Base-by-base conservation (phyloP, 139 green algal genomes). In the Desmodesmus armatus region DNA sequence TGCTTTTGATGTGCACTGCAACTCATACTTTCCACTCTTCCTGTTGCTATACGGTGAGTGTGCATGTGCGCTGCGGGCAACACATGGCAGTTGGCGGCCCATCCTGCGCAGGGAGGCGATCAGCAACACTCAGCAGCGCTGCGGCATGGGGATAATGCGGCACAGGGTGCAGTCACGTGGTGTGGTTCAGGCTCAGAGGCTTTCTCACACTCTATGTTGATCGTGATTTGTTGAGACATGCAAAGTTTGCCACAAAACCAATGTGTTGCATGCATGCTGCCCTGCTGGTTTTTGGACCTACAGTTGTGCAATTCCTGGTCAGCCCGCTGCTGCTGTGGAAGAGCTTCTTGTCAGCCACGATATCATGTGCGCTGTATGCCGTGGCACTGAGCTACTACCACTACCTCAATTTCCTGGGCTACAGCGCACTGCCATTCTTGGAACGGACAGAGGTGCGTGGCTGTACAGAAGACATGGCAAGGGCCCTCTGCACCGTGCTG, bases 1-100 rank as follows among this genome's bases (percentile, higher is more conserved):
- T 84, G 95, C 96, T 0, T 99, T 99, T 88, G 97, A 99, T 84
- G 96, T 99, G 39, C 97, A 99, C 90, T 99, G 96, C 95, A 99
- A 99, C 90, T 94, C 97, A 2, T 98, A 95, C 88, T 98, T 99
- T 80, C 96, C 97, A 0, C 79, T 98, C 0, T 98, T 99, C 82
- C 80, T 99, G 25, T 41, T 96, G 41, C 76, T 99, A 2, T 97
- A 98, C 65, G 94, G 93, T 96, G 40, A 84, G 89, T 60, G 19
- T 49, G 5, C 47, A 55, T 55, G 47, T n/a, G n/a, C n/a, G n/a
- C n/a, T n/a, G n/a, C n/a, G n/a, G n/a, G n/a, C n/a, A n/a, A n/a
- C n/a, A n/a, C n/a, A n/a, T n/a, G n/a, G n/a, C n/a, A n/a, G n/a
- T n/a, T n/a, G n/a, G n/a, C n/a, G n/a, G n/a, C n/a, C n/a, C n/a